Base-by-base conservation (phyloP, 2,329 filamentous ascomycete species). In the Fusarium poae region DNA sequence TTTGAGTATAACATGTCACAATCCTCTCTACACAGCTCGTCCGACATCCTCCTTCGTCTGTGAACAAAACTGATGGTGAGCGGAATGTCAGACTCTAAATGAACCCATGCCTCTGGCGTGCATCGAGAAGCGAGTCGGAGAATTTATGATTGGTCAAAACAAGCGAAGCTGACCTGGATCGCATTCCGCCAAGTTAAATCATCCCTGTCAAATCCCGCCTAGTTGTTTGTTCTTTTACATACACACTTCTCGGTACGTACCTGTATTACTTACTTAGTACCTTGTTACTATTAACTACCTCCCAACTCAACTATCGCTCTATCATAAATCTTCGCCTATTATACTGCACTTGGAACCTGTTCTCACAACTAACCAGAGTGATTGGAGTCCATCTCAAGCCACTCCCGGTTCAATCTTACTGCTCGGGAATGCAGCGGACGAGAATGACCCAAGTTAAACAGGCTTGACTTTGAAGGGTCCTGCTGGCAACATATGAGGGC, bases 81-180 rank as follows among this genome's bases (percentile, higher is more conserved):
- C 65, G 65, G 65, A 68, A 71, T 62, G 50, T 37, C 50, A 68
- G 59, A 44, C 56, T 65, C 62, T 52, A 54, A 62, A 59, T 59
- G 32, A 51, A 50, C 48, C 30, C 43, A 59, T 59, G 53, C 62
- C 66, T 65, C 56, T 69, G 57, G 72, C 62, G 56, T 74, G 71
- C 72, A 73, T 73, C 63, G 57, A 70, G 64, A 75, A 75, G 74
- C 74, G 75, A 76, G 73, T 64, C 72, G 72, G 69, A 62, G 65
- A 73, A 67, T 73, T 73, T 72, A 57, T 76, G 62, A 76, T 76
- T 76, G 75, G 73, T 9, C 43, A 46, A 44, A 45, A 40, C 61
- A 77, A 75, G 74, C 75, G 75, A 77, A 72, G 56, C 53, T 57
- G 67, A 67, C 64, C 50, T 63, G 57, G 62, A 53, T 58, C 48